Evolutionary conservation across 768 basidiomycete genomes (phyloP).

Genomic region (Phylloporus sp.): DNA sequence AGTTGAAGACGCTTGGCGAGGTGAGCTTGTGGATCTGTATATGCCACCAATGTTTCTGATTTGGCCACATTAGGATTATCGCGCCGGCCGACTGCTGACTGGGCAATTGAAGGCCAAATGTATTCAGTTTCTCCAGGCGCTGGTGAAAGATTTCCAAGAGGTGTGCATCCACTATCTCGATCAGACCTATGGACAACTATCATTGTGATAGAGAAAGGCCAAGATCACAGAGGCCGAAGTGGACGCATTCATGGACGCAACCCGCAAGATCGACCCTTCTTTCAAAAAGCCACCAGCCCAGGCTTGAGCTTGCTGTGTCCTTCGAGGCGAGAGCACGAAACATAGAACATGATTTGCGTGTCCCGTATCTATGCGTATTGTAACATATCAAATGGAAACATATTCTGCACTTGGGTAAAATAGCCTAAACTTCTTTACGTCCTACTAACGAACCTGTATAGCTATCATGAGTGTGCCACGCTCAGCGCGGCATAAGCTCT

Average conservation of each 20-base stretch:
- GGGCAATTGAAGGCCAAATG: constrained; percentile 89
- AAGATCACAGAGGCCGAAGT: constrained; percentile 76
- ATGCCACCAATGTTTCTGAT: neutral
- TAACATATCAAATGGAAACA: neutral
- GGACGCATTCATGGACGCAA: constrained; percentile 73
- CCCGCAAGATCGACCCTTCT: constrained; percentile 65
- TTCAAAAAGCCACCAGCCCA: constrained; percentile 34
- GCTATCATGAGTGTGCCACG: neutral
- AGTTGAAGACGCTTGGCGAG: constrained; percentile 68
- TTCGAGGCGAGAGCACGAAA: neutral
- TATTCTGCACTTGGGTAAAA: constrained; percentile 2
- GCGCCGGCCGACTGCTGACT: constrained; percentile 79
- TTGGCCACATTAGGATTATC: constrained; percentile 67
- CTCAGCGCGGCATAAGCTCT: constrained; percentile 9
- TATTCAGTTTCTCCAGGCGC: constrained; percentile 74
- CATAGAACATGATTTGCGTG: constrained; percentile 3
- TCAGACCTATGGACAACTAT: constrained; percentile 3
- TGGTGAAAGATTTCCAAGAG: constrained; percentile 84
- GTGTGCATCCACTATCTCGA: constrained; percentile 32
- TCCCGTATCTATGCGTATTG: neutral
- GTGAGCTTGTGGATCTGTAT: constrained; percentile 37
- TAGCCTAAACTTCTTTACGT: neutral
- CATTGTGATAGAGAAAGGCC: constrained; percentile 57
- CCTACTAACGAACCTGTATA: neutral
- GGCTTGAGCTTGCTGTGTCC: too few species aligned